Evolutionary conservation across 148 eudicot species (phyloP), one percentile per base, ranked within the genome.

Genomic region (Rhododendron williamsianum): DNA sequence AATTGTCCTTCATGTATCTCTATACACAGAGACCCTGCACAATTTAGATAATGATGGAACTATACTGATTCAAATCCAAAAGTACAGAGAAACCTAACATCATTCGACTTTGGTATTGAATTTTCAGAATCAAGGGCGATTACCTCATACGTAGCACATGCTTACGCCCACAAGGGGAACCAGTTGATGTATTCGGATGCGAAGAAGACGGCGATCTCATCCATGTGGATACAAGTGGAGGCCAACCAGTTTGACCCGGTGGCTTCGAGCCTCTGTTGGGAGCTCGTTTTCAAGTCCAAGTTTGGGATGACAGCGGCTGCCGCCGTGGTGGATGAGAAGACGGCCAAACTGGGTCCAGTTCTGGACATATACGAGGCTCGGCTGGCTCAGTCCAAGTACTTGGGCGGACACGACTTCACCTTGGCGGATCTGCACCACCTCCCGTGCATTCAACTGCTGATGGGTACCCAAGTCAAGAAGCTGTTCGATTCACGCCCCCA

Each of bases 71-170:
- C 65, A 58, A 58, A 58, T 58, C 4, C 23, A 19, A 18, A 0
- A 54, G 2, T 5, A 18, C 9, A 19, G 60, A 58, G 65, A 58
- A 58, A 58, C n/a, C n/a, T 6, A 10, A 6, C 27, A 23, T 8
- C 9, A 63, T 65, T 9, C 1, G 25, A 48, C 30, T 21, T 19
- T 21, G 11, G 2, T 13, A 27, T 9, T 15, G 58, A 67, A 30
- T 52, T 15, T 81, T 78, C 89, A 95, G 98, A 95, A 77, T 95
- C 98, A 30, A 91, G 98, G 85, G 96, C 98, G 48, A 92, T 93
- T 12, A 87, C 89, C 38, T 86, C 79, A 51, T 95, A 95, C 89
- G 49, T 93, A 13, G 89, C 91, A 8, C 88, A 89, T 76, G 84
- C 86, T 0, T 89, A 95, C 16, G 86, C 84, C 3, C 84, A 81